Evolutionary conservation across 495 filamentous ascomycete genomes (phyloP).

Genomic region (Aspergillus wentii): DNA sequence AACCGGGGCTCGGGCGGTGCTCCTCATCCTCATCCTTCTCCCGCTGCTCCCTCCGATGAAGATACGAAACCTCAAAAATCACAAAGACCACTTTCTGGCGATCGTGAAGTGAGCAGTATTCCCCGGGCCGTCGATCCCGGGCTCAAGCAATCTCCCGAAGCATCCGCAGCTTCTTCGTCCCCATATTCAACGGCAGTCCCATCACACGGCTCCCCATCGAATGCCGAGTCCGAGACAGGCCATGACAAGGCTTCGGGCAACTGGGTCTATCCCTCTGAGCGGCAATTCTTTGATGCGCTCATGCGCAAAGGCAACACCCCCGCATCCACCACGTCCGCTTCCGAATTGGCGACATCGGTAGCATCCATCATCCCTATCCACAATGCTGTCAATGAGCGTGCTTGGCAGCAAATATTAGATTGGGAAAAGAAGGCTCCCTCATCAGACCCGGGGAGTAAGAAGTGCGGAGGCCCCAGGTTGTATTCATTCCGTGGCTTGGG

Average conservation of each 20-base stretch:
- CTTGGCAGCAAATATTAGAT: slow-evolving; percentile 74
- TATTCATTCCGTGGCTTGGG: slow-evolving; percentile 73
- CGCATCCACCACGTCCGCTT: slow-evolving; percentile 30
- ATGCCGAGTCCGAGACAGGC: slow-evolving; percentile 69
- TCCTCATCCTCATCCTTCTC: slow-evolving; percentile 25
- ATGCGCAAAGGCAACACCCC: slow-evolving; percentile 66
- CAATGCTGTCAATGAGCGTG: slow-evolving; percentile 92
- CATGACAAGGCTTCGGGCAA: slow-evolving; percentile 62
- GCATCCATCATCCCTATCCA: slow-evolving; percentile 91
- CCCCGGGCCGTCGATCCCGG: slow-evolving; percentile 55
- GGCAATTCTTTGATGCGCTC: slow-evolving; percentile 94
- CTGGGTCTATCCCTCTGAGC: slow-evolving; percentile 96
- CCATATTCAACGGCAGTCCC: slow-evolving; percentile 22
- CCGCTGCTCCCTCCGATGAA: slow-evolving; percentile 22
- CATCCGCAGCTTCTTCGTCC: slow-evolving; percentile 21
- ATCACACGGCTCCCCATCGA: slow-evolving; percentile 52
- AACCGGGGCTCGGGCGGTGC: slow-evolving; percentile 24
- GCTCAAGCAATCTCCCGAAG: slow-evolving; percentile 23
- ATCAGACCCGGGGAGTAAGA: slow-evolving; percentile 48
- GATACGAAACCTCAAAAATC: slow-evolving; percentile 28
- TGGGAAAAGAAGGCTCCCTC: slow-evolving; percentile 69
- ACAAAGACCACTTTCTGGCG: slow-evolving; percentile 42
- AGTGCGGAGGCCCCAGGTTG: slow-evolving; percentile 76
- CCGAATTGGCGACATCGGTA: slow-evolving; percentile 63
- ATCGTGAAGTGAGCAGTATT: slow-evolving; percentile 78